phyloP scores from a whole-genome alignment of 306 rosid genomes.

The Castanospermum australe region DNA sequence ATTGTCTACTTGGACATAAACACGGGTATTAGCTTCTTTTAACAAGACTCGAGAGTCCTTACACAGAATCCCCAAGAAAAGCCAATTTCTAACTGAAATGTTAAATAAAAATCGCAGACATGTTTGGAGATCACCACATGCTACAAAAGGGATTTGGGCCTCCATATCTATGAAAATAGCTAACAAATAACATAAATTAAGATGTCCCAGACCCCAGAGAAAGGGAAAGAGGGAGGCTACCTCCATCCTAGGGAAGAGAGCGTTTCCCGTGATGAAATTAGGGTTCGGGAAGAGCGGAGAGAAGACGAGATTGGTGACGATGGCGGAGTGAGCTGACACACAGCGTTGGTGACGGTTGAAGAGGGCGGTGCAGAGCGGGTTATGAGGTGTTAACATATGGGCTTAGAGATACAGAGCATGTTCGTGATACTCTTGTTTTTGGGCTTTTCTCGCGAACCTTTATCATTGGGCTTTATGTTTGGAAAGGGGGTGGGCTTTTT shows the following conservation, averaged over 20 bases:
- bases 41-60: not conserved
- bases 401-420: too few species aligned
- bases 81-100: not conserved
- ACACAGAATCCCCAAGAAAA: not conserved
- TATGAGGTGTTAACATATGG: too few species aligned
- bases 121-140: not conserved
- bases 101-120: not conserved
- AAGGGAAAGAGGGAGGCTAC: conserved; percentile 37
- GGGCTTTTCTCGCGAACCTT: too few species aligned
- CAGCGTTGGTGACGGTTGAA: not conserved
- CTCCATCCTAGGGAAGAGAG: conserved; percentile 59
- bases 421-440: too few species aligned
- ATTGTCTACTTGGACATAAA: not conserved
- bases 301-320: conserved; percentile 12
- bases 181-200: not conserved
- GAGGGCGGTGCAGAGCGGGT: conserved; percentile 8
- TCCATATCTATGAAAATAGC: not conserved
- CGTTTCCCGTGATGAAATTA: conserved; percentile 49
- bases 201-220: not conserved
- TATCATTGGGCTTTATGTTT: not conserved
- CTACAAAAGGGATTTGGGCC: not conserved
- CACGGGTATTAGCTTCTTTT: too few species aligned
- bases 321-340: not conserved
- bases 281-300: conserved; percentile 37
- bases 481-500: not conserved